phyloP scores from a whole-genome alignment of 495 filamentous ascomycete species.

The Sphaerosporella brunnea region DNA sequence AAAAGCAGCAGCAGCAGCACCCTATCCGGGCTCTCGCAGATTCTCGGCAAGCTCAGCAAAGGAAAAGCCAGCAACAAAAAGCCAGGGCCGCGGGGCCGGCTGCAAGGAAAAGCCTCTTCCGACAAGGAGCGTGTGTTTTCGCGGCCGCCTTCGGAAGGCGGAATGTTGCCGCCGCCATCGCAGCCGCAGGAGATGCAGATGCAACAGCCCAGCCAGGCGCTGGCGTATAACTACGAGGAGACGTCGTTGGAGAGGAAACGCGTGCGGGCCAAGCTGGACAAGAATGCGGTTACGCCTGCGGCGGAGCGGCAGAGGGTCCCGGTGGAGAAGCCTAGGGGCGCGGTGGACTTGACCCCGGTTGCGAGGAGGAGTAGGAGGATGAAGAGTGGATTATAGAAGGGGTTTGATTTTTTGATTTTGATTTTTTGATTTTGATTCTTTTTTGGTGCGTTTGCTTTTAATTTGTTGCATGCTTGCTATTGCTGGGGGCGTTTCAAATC shows the following conservation, averaged over 20 bases:
- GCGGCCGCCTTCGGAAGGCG: slow-evolving; percentile 12
- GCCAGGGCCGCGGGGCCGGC: slow-evolving; percentile 17
- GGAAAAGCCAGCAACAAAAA: slow-evolving; percentile 11
- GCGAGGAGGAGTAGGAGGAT: slow-evolving; percentile 12
- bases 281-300: too few species aligned
- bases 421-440: too few species aligned
- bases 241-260: slow-evolving; percentile 17
- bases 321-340: slow-evolving; percentile 15
- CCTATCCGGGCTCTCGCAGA: slow-evolving; percentile 12
- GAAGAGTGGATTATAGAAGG: too few species aligned
- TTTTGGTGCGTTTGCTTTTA: too few species aligned
- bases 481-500: too few species aligned
- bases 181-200: background rate
- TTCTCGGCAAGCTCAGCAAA: slow-evolving; percentile 21
- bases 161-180: slow-evolving; percentile 1
- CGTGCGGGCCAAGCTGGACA: slow-evolving; percentile 21
- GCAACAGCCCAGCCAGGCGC: slow-evolving; percentile 17
- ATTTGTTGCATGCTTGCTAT: too few species aligned
- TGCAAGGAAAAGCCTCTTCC: slow-evolving; percentile 21
- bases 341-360: slow-evolving; percentile 10
- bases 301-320: too few species aligned
- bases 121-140: slow-evolving; percentile 13
- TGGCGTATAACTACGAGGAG: slow-evolving; percentile 23
- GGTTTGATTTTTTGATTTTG: too few species aligned
- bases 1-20: slow-evolving; percentile 7